phyloP scores from a whole-genome alignment of 1,284 basidiomycete genomes.

The Rhizopogon hawkerae region DNA sequence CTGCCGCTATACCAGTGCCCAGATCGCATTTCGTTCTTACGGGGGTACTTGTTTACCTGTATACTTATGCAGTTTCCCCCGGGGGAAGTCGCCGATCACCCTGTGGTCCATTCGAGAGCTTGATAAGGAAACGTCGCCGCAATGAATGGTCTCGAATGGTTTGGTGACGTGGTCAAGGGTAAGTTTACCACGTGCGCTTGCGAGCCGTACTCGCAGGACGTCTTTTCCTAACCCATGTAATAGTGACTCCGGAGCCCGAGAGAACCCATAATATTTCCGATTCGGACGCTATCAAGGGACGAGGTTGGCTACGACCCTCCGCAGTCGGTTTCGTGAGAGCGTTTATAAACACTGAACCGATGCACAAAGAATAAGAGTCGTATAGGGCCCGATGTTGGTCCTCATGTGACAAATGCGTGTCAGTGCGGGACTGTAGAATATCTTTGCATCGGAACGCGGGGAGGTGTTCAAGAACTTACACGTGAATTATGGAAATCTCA shows the following conservation, averaged over 20 bases:
- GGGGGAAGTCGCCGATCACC: conserved; percentile 39
- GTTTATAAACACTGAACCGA: neutral
- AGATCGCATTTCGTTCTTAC: conserved; percentile 42
- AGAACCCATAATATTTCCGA: no score
- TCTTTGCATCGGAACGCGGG: neutral
- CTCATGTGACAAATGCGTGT: neutral
- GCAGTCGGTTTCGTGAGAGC: neutral
- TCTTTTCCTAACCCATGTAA: conserved; percentile 9
- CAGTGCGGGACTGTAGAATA: neutral
- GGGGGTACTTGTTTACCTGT: conserved; percentile 19
- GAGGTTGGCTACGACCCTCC: neutral
- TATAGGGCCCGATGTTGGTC: neutral
- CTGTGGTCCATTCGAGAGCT: conserved; percentile 34
- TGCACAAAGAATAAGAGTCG: neutral
- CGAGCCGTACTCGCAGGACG: conserved; percentile 23
- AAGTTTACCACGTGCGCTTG: conserved; percentile 5
- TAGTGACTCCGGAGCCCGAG: neutral
- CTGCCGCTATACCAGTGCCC: conserved; percentile 44
- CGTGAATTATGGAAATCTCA: neutral
- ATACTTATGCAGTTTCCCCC: conserved; percentile 26
- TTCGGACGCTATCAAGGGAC: neutral
- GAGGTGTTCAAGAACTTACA: neutral
- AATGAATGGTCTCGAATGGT: conserved; percentile 45
- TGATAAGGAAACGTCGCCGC: conserved; percentile 23
- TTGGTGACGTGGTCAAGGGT: conserved; percentile 47